A percentile compares a stretch with the other conserved stretches of the same genome.
phyloP scores from a whole-genome alignment of 306 rosid species.

The Senna tora region DNA sequence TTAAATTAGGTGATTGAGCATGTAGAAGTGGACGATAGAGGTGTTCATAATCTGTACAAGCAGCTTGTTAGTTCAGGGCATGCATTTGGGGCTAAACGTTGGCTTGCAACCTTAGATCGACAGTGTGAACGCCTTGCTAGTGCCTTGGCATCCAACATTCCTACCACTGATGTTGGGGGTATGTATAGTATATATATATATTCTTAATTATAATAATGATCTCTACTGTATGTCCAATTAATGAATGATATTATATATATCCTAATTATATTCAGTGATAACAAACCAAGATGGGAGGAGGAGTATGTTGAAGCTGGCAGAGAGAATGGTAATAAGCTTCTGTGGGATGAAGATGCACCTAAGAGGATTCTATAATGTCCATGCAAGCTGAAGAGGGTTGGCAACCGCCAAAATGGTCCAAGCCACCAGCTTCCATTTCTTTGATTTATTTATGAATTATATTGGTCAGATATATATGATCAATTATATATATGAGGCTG shows the following conservation, averaged over 20 bases:
- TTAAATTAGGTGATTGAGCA: constrained; percentile 97
- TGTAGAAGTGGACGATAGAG: constrained; percentile 89
- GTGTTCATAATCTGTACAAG: constrained; percentile 86
- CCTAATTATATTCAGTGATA: constrained; percentile 50
- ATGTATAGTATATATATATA: no score
- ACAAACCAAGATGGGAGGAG: constrained; percentile 95
- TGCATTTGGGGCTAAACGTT: constrained; percentile 93
- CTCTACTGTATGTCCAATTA: no score
- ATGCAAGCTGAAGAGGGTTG: constrained; percentile 10
- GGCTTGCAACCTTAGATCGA: constrained; percentile 91
- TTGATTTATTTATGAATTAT: no score
- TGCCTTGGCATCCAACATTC: constrained; percentile 82
- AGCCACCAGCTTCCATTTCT: constrained; percentile 76
- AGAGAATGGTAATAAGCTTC: constrained; percentile 96
- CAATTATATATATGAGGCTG: no score
- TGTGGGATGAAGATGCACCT: no score
- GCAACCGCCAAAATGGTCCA: constrained; percentile 75
- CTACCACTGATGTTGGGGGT: constrained; percentile 91
- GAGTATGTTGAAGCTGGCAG: constrained; percentile 94
- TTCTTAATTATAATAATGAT: no score
- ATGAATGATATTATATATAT: no score
- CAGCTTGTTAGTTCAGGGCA: constrained; percentile 84
- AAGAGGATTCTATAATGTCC: no score
- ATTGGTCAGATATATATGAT: no score
- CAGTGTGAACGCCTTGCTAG: constrained; percentile 97